Base-by-base conservation (phyloP, 495 filamentous ascomycete genomes). In the Podospora pseudoanserina region DNA sequence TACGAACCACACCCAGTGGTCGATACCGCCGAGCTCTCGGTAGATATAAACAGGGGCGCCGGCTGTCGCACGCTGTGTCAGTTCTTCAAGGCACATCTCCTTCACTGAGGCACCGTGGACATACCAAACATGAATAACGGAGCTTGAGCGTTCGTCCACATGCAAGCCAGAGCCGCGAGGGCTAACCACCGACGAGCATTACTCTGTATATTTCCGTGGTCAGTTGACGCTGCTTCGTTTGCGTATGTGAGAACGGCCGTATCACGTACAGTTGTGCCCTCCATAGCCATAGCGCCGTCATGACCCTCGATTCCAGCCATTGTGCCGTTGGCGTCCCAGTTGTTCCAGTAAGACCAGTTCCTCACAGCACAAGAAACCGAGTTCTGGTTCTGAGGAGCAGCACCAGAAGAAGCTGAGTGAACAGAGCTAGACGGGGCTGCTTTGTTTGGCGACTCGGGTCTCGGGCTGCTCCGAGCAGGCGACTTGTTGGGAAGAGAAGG, bases 1-100 rank as follows among this genome's bases (percentile, higher is more conserved):
- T 54, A 90, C 84, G 80, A 91, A 87, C 90, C 90, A 92, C n/a
- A 90, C 81, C 86, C 87, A 92, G 71, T 87, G 79, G 73, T 89
- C 86, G 11, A 81, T 73, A 58, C 89, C 90, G 23, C 89, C 89
- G 69, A 92, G 87, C 19, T 86, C 83, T 11, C 77, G 72, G 73
- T 91, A 90, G 61, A 92, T 88, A 73, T 73, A 76, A 20, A 72
- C 70, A 1, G 75, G 75, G 0, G 65, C 75, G 16, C 67, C 69
- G 55, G 70, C 75, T 76, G 55, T 16, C 13, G 19, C 1, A 27
- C 4, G 28, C 9, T 18, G 26, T 61, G 58, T 59, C 28, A 58
- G 65, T 15, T 9, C n/a, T 26, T 26, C 5, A 23, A 58, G 55
- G 23, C 23, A 23, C 23, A 23, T 18, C 26, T 58, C 5, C 3